These are phyloP conservation scores for Xanthoceras sorbifolium DNA, from an alignment of 345 rosid genomes.

Conservation along the genomic window DNA sequence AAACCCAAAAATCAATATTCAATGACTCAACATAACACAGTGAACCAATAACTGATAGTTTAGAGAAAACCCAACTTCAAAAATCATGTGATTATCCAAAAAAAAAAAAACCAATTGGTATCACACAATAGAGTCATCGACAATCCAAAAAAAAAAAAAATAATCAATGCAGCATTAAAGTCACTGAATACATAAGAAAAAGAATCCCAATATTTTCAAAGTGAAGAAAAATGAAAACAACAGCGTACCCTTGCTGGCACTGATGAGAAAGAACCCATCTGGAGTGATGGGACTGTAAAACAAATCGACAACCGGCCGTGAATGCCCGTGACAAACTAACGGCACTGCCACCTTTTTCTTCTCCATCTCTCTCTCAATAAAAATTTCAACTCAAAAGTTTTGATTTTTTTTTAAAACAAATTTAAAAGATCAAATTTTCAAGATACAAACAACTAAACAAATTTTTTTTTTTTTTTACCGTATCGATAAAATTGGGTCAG, in stretches of 20 bases:
- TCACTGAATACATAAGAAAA: background rate
- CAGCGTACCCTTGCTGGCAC: slow-evolving; percentile 63
- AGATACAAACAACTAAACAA: background rate
- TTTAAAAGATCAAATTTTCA: background rate
- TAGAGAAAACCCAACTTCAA: background rate
- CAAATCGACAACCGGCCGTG: slow-evolving; percentile 68
- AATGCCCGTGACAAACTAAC: slow-evolving; percentile 67
- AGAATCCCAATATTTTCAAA: background rate
- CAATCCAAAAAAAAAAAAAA: background rate
- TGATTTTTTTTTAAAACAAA: background rate
- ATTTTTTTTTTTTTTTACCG: background rate
- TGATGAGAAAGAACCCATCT: slow-evolving; percentile 65
- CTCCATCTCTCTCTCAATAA: slow-evolving; percentile 39
- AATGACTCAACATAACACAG: background rate
- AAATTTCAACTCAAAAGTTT: background rate
- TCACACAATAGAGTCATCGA: background rate
- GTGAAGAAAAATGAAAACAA: background rate
- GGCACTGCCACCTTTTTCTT: slow-evolving; percentile 62
- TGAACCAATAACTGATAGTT: background rate
- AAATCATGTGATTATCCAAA: background rate
- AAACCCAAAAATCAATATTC: background rate
- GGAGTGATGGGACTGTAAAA: slow-evolving; percentile 63
- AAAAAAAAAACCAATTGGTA: background rate
- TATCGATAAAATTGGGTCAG: background rate
- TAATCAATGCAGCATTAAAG: slow-evolving; percentile 10